Evolutionary conservation across 2,329 filamentous ascomycete genomes (phyloP).

Genomic region (Arachnomyces sp.): DNA sequence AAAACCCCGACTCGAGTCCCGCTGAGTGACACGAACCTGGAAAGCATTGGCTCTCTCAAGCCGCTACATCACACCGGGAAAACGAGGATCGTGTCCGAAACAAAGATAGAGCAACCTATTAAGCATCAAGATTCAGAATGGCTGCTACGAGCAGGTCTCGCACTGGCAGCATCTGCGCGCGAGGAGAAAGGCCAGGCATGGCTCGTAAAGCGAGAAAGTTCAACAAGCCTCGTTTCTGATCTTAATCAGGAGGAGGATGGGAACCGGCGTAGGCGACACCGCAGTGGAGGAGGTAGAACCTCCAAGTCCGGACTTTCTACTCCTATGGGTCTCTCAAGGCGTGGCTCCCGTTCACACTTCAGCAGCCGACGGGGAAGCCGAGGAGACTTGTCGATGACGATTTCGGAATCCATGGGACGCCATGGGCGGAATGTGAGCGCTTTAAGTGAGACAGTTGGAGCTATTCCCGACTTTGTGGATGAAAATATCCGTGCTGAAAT

Average conservation of each 20-base stretch:
- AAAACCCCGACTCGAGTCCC: conserved; percentile 27
- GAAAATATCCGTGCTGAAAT: conserved; percentile 34
- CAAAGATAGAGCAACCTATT: conserved; percentile 3
- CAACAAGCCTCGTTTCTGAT: conserved; percentile 44
- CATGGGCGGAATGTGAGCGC: conserved; percentile 11
- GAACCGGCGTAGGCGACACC: conserved; percentile 21
- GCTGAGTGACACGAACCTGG: conserved; percentile 30
- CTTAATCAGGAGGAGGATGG: conserved; percentile 27
- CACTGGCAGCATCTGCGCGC: conserved; percentile 49
- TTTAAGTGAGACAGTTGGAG: conserved; percentile 11
- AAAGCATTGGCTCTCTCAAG: conserved; percentile 19
- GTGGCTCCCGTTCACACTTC: conserved; percentile 25
- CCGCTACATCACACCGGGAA: conserved; percentile 18
- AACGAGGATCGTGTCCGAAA: conserved; percentile 7
- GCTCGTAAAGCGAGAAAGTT: conserved; percentile 50
- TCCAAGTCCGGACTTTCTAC: conserved; percentile 28
- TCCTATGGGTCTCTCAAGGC: conserved; percentile 24
- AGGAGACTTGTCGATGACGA: conserved; percentile 30
- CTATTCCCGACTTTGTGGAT: conserved; percentile 46
- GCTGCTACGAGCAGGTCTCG: conserved; percentile 52
- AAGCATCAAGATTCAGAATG: conserved; percentile 43
- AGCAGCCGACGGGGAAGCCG: conserved; percentile 28
- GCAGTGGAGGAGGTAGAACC: conserved; percentile 1
- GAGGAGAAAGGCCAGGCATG: conserved; percentile 58
- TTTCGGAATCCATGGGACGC: conserved; percentile 11